A percentile compares a stretch with the other conserved stretches of the same genome.
phyloP scores from a whole-genome alignment of 306 rosid genomes.

The Carpinus viminea region DNA sequence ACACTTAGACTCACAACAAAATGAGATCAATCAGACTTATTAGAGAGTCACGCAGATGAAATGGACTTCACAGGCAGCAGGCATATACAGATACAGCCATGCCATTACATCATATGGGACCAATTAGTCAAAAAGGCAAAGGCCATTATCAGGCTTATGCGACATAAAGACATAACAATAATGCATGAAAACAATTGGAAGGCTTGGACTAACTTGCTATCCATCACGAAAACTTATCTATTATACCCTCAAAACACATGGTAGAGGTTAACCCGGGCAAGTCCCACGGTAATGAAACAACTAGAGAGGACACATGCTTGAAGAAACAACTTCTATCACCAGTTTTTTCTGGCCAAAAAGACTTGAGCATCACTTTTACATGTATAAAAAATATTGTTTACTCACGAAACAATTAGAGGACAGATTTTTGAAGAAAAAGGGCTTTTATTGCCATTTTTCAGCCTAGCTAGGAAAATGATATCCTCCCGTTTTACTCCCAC shows the following conservation, averaged over 20 bases:
- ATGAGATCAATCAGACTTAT: background rate
- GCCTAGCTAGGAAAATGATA: too few relatives aligned
- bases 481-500: too few relatives aligned
- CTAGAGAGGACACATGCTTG: background rate
- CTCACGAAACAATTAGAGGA: background rate
- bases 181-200: background rate
- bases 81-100: background rate
- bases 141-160: background rate
- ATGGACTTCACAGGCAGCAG: background rate
- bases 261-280: background rate
- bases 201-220: background rate
- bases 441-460: too few relatives aligned
- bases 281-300: background rate
- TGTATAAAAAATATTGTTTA: background rate
- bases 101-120: background rate
- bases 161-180: background rate
- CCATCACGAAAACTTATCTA: background rate
- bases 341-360: background rate
- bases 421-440: too few relatives aligned
- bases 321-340: background rate
- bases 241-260: background rate
- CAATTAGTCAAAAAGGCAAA: background rate
- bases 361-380: background rate
- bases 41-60: background rate
- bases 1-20: background rate